Evolutionary conservation across 2,329 filamentous ascomycete genomes (phyloP), one percentile per base, ranked within the genome.

Genomic region (Phoma herbarum): DNA sequence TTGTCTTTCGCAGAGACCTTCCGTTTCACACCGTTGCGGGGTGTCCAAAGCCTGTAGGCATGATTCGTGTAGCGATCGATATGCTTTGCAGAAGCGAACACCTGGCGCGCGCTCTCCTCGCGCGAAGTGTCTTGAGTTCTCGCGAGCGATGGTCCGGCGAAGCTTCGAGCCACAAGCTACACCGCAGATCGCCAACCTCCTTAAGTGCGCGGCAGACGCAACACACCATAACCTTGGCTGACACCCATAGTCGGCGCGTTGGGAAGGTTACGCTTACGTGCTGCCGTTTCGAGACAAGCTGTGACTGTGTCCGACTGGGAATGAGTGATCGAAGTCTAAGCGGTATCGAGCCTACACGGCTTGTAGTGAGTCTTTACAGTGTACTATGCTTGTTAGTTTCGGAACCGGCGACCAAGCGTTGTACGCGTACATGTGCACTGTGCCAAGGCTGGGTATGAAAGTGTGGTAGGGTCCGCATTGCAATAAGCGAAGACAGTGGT

Each of bases 211-310:
- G 33, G n/a, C 16, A 28, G 23, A 50, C 35, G 35, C 47, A 44
- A 10, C 9, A 9, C 28, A 20, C 18, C n/a, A 26, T 44, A 4
- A n/a, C 18, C 28, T 42, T 42, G n/a, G 49, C 39, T 18, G 29
- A 37, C 31, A 35, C 39, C 20, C 16, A 33, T 18, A 43, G 14
- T 52, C 37, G 28, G 39, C 14, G 37, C 39, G 14, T n/a, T 11
- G 33, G 39, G 49, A 52, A 52, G 49, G 49, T 52, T 45, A 52
- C 49, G 49, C 50, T 37, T 45, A 22, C 33, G n/a, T 42, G 47
- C 25, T 50, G 26, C 25, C 47, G 26, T 12, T 50, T 42, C 3
- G 20, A 18, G 39, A 42, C 11, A 42, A 25, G 22, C 35, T 4
- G 35, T 35, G 35, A n/a, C 35, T 20, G 29, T 25, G 5, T 23